Conservation (phyloP, 2,329 filamentous ascomycete genomes). For the Fusarium coicis region DNA sequence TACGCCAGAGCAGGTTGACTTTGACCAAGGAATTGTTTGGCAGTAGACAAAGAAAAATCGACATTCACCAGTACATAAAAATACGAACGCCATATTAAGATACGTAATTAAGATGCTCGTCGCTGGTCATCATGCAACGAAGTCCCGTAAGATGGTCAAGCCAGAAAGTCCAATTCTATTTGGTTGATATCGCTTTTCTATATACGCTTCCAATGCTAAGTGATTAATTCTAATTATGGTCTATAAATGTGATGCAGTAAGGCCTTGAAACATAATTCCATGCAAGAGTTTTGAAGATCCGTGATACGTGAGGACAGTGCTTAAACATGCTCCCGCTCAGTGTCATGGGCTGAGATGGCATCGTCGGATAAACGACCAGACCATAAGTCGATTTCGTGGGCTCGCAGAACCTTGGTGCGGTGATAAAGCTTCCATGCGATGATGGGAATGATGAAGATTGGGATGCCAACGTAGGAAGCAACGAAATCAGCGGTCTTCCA, state of each 20-base stretch:
- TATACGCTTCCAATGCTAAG: background rate
- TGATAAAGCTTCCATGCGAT: conserved; percentile 65
- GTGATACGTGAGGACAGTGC: accelerated
- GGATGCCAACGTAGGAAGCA: conserved; percentile 72
- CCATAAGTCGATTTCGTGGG: conserved; percentile 63
- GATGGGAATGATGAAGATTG: conserved; percentile 70
- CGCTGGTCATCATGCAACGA: accelerated
- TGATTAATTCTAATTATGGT: background rate
- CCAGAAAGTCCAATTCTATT: background rate
- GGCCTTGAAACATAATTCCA: accelerated
- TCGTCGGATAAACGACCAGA: conserved; percentile 33
- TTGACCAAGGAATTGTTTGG: background rate
- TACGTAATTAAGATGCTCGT: background rate
- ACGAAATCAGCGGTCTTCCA: conserved; percentile 73
- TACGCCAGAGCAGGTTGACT: background rate
- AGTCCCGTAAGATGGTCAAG: accelerated
- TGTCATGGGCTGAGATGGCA: background rate
- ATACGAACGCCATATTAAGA: no score
- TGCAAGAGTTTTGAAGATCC: no score
- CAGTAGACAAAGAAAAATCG: no score
- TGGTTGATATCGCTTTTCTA: background rate
- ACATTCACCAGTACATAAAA: no score
- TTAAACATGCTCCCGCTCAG: background rate
- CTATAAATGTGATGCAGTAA: background rate
- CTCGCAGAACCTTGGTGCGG: conserved; percentile 47